These are phyloP conservation scores for Lasiodiplodia sp. DNA, from an alignment of 2,329 filamentous ascomycete species.

Conservation along the genomic window DNA sequence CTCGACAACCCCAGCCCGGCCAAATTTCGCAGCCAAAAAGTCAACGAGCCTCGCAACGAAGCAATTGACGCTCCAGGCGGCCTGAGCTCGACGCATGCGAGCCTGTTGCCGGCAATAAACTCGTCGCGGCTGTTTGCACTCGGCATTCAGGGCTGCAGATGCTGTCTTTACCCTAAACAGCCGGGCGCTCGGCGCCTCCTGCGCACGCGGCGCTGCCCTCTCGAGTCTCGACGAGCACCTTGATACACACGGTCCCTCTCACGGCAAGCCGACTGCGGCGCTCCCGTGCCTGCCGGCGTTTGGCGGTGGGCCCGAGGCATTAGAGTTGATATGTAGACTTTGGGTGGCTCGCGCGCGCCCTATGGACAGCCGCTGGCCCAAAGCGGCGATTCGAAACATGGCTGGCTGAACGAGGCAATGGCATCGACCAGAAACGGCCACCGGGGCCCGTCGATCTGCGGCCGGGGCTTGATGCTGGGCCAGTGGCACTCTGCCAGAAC, in stretches of 20 bases:
- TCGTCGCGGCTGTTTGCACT: conserved; percentile 15
- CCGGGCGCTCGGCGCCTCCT: conserved; percentile 1
- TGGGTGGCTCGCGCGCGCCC: conserved; percentile 10
- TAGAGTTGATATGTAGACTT: not conserved
- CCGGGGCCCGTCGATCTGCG: conserved; percentile 13
- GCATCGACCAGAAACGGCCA: conserved; percentile 26
- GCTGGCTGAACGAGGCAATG: conserved; percentile 24
- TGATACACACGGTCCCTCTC: not conserved
- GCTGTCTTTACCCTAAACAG: conserved; percentile 13
- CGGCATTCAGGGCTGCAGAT: not conserved
- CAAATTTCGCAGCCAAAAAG: conserved; percentile 4
- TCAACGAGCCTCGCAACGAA: not conserved
- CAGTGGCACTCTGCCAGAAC: conserved; percentile 12
- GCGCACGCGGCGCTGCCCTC: too few relatives aligned
- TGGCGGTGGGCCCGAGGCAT: not conserved
- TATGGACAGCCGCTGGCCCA: conserved; percentile 1
- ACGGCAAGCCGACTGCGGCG: conserved; percentile 3
- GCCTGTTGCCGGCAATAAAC: not conserved
- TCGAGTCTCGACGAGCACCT: not conserved
- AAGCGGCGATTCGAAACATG: conserved; percentile 20
- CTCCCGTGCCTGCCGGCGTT: conserved; percentile 2
- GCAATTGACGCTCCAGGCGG: conserved; percentile 16
- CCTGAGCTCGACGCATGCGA: conserved; percentile 5
- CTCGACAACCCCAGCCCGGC: not conserved
- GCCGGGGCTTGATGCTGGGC: conserved; percentile 12